Evolutionary conservation across 257 asterid genomes (phyloP).

Genomic region (Penstemon eatonii): DNA sequence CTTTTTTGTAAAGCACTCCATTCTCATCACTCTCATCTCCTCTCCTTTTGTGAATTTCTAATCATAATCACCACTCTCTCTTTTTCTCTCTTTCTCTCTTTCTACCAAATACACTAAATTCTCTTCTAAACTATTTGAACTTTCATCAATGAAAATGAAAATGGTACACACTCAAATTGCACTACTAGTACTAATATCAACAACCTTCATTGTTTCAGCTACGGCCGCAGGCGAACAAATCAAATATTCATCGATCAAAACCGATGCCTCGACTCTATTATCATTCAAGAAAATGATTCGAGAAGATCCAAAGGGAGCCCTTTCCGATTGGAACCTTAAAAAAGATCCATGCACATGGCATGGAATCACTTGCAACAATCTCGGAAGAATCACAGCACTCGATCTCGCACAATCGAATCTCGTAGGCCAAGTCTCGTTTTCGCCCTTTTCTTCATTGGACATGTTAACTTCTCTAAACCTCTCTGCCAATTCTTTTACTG

Average conservation of each 20-base stretch:
- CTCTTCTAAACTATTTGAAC: slow-evolving; percentile 19
- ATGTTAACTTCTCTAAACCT: slow-evolving; percentile 62
- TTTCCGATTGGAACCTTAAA: slow-evolving; percentile 60
- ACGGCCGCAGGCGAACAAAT: slow-evolving; percentile 24
- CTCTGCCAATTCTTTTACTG: slow-evolving; percentile 55
- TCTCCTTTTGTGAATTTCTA: slow-evolving; percentile 42
- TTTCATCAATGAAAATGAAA: slow-evolving; percentile 43
- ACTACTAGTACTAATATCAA: slow-evolving; percentile 25
- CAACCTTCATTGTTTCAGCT: slow-evolving; percentile 16
- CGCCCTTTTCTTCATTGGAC: slow-evolving; percentile 58
- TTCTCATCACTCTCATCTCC: too few relatives aligned
- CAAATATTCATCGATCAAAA: slow-evolving; percentile 35
- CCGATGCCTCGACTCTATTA: slow-evolving; percentile 69
- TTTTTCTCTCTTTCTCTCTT: slow-evolving; percentile 25
- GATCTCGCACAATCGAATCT: slow-evolving; percentile 78
- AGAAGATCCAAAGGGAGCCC: slow-evolving; percentile 54
- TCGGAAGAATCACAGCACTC: slow-evolving; percentile 55
- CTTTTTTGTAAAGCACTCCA: slow-evolving; percentile 62
- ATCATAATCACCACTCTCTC: slow-evolving; percentile 64
- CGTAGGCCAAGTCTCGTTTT: slow-evolving; percentile 54
- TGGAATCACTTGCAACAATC: slow-evolving; percentile 66
- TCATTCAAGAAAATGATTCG: slow-evolving; percentile 79
- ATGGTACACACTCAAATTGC: slow-evolving; percentile 30
- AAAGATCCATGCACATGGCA: slow-evolving; percentile 67
- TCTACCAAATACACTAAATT: slow-evolving; percentile 14